Conservation (phyloP, 225 moss, liverwort and hornwort species). For the Physcomitrellopsis africana region DNA sequence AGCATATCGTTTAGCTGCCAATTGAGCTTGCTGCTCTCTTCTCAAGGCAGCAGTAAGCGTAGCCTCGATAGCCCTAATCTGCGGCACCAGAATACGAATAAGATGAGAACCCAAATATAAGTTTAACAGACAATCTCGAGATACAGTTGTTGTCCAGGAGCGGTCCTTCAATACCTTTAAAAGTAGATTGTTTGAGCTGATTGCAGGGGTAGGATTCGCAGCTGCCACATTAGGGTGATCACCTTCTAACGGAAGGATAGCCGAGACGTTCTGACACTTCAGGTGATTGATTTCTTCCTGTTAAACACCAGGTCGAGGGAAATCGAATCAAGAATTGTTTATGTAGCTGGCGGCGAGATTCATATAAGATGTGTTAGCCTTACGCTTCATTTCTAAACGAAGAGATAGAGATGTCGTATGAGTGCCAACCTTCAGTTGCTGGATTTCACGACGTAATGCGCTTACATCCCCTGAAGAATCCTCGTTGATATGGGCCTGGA, state of each 20-base stretch:
- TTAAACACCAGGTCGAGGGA: neutral
- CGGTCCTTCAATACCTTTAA: slow-evolving; percentile 38
- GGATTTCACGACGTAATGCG: slow-evolving; percentile 82
- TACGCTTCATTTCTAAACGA: neutral
- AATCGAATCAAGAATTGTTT: neutral
- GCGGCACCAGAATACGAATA: slow-evolving; percentile 8
- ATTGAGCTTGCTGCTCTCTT: slow-evolving; percentile 81
- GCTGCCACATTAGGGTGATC: slow-evolving; percentile 19
- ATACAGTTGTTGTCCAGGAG: neutral
- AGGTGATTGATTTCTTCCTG: slow-evolving; percentile 61
- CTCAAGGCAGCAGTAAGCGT: slow-evolving; percentile 78
- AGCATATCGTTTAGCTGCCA: slow-evolving; percentile 67
- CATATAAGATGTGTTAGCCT: neutral
- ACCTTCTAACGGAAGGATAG: slow-evolving; percentile 43
- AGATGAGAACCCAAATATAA: too few species aligned
- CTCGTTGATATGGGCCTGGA: slow-evolving; percentile 88
- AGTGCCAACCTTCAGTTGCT: slow-evolving; percentile 68
- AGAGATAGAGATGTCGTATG: too few species aligned
- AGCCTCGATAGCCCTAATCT: slow-evolving; percentile 72
- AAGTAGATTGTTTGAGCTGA: slow-evolving; percentile 41
- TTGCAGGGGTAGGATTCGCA: slow-evolving; percentile 31
- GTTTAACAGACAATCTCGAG: neutral
- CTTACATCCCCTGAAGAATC: slow-evolving; percentile 87
- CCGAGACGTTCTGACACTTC: slow-evolving; percentile 63
- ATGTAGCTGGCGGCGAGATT: neutral